Evolutionary conservation across 768 basidiomycete species (phyloP).

Genomic region (Ramaria rubella): DNA sequence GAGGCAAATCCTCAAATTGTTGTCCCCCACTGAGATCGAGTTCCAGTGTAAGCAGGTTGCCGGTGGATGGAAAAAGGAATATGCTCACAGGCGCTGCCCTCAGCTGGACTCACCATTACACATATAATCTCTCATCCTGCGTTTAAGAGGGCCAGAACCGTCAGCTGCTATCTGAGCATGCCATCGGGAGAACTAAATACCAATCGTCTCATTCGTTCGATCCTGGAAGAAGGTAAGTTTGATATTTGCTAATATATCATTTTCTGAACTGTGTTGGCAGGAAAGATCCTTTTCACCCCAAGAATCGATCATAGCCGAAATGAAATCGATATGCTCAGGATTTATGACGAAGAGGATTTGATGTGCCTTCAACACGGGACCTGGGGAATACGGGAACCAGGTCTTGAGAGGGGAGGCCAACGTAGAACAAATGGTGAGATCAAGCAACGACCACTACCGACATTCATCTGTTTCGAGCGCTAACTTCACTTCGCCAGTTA

Average conservation of each 20-base stretch:
- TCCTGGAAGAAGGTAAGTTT: slow-evolving; percentile 49
- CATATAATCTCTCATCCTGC: slow-evolving; percentile 44
- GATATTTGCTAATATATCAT: not conserved
- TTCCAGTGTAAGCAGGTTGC: slow-evolving; percentile 49
- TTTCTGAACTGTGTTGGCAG: slow-evolving; percentile 28
- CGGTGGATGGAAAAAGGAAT: not conserved
- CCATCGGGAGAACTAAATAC: slow-evolving; percentile 66
- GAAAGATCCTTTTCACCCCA: slow-evolving; percentile 64
- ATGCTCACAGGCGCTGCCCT: slow-evolving; percentile 19
- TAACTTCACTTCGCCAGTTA: slow-evolving; percentile 22
- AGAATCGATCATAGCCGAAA: slow-evolving; percentile 42
- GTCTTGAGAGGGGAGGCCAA: slow-evolving; percentile 33
- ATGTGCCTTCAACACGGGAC: slow-evolving; percentile 47
- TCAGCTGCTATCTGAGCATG: slow-evolving; percentile 82
- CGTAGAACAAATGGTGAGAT: slow-evolving; percentile 49
- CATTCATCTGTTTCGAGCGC: not conserved
- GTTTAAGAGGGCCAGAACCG: slow-evolving; percentile 40
- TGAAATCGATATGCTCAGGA: slow-evolving; percentile 61
- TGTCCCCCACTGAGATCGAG: slow-evolving; percentile 41
- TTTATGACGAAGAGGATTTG: slow-evolving; percentile 56
- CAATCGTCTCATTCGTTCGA: slow-evolving; percentile 38
- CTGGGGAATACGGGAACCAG: slow-evolving; percentile 77
- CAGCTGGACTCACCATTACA: slow-evolving; percentile 1
- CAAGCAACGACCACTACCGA: not conserved
- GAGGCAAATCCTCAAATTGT: slow-evolving; percentile 34